Base-by-base conservation (phyloP, 176 grass and related monocot genomes). In the Elaeis guineensis region DNA sequence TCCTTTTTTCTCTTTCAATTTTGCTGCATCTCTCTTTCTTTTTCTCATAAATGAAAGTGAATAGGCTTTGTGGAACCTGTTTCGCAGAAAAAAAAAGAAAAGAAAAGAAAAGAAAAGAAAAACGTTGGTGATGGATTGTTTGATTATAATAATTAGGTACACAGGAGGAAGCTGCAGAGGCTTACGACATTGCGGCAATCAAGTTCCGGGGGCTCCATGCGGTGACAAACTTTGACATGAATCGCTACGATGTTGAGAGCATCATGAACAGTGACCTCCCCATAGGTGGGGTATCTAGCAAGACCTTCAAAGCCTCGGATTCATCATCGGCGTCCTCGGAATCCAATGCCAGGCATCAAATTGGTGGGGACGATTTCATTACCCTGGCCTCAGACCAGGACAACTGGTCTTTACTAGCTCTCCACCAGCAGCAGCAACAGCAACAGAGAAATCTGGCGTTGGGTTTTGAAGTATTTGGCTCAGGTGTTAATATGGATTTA, bases 171-270 rank as follows among this genome's bases (percentile, higher is more conserved):
- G 90, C 90, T 0, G 90, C 90, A 0, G 90, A 95, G 76, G 90
- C 90, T 5, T 95, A 95, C 18, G 90, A 95, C 80, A 84, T 95
- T 0, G 90, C 90, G 0, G 86, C 90, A 49, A 95, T 95, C 79
- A 95, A 95, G 78, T 90, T 95, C 70, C 76, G 90, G 0, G 90
- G 90, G 26, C 90, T 87, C 25, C 86, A 76, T 32, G 86, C 90
- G 2, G 90, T 95, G 16, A 95, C 90, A 64, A 95, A 95, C 80
- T 95, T 95, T 53, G 86, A 90, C 74, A 95, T 95, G 90, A 90
- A 80, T 75, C 90, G 90, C 22, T 90, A 95, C 17, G 80, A 95
- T 52, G 90, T 95, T 5, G 90, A 90, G 16, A 84, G 80, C 80
- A 95, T 95, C 73, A 75, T 95, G 71, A 95, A 65, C 86, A 90